Evolutionary conservation across 2,329 filamentous ascomycete species (phyloP).

Genomic region (Trichoderma cornu-damae): DNA sequence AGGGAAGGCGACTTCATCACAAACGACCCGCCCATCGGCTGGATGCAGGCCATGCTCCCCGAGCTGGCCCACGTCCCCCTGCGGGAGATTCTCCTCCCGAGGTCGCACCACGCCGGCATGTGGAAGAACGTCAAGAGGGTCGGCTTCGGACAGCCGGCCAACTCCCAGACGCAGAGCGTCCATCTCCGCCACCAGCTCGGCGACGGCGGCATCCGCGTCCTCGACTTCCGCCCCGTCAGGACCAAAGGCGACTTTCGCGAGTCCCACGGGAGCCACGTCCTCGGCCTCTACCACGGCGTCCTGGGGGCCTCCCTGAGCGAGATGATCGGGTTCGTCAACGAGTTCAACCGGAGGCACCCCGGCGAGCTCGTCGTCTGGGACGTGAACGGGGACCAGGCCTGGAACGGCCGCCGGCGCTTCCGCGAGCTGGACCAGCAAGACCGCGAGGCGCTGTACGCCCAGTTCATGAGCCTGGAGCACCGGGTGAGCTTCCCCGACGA

Average conservation of each 20-base stretch:
- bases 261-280: slow-evolving; percentile 22
- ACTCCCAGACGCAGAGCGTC: slow-evolving; percentile 26
- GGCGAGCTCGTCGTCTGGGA: slow-evolving; percentile 35
- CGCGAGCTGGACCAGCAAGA: slow-evolving; percentile 2
- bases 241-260: slow-evolving; percentile 19
- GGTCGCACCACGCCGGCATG: slow-evolving; percentile 32
- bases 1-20: slow-evolving; percentile 30
- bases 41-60: slow-evolving; percentile 30
- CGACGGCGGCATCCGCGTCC: slow-evolving; percentile 28
- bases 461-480: slow-evolving; percentile 25
- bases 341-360: slow-evolving; percentile 27
- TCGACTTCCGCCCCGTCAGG: slow-evolving; percentile 28
- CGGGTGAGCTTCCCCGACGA: slow-evolving; percentile 22
- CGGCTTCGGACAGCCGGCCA: slow-evolving; percentile 17
- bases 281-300: slow-evolving; percentile 24
- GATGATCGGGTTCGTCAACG: slow-evolving; percentile 29
- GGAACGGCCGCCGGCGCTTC: neutral
- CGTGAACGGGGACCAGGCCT: slow-evolving; percentile 22
- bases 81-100: slow-evolving; percentile 29
- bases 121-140: slow-evolving; percentile 16
- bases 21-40: slow-evolving; percentile 24
- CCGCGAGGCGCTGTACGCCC: slow-evolving; percentile 21
- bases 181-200: slow-evolving; percentile 26
- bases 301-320: slow-evolving; percentile 25
- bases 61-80: slow-evolving; percentile 28